Percentiles rank a stretch among this genome's conserved stretches.
Conservation (phyloP, 2,329 filamentous ascomycete genomes). For the Colletotrichum scovillei region DNA sequence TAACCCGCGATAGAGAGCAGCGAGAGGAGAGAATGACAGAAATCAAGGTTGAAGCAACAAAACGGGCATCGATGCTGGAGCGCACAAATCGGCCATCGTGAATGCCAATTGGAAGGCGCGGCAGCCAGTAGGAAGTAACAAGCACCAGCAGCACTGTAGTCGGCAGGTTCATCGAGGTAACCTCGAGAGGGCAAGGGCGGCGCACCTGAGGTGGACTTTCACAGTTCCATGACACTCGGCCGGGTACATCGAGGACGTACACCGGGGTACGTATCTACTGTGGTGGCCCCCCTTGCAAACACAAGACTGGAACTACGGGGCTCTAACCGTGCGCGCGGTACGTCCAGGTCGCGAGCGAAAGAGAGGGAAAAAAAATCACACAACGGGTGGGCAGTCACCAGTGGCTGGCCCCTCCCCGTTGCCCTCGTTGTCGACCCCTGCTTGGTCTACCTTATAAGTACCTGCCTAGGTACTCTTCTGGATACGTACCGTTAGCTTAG, state of each 20-base stretch:
- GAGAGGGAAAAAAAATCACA: neutral
- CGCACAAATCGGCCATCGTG: neutral
- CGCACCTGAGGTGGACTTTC: neutral
- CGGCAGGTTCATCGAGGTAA: neutral
- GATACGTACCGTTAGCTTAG: neutral
- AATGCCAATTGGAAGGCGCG: neutral
- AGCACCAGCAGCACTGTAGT: neutral
- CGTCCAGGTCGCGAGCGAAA: constrained; percentile 14
- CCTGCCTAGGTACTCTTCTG: neutral
- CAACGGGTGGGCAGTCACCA: neutral
- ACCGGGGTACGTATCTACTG: neutral
- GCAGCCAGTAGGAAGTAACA: neutral
- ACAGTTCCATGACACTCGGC: neutral
- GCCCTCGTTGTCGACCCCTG: constrained; percentile 9
- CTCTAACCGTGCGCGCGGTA: constrained; percentile 44
- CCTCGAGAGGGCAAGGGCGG: neutral
- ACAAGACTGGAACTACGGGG: constrained; percentile 18
- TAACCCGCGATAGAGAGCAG: neutral
- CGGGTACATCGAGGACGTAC: neutral
- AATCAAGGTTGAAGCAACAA: constrained; percentile 15
- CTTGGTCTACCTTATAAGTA: neutral
- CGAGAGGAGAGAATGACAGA: neutral
- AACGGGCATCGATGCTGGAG: neutral
- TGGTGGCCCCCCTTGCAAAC: constrained; percentile 17
- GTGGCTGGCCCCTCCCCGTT: constrained; percentile 24